Base-by-base conservation (phyloP, 139 green algal genomes). In the Raphidocelis subcapitata region DNA sequence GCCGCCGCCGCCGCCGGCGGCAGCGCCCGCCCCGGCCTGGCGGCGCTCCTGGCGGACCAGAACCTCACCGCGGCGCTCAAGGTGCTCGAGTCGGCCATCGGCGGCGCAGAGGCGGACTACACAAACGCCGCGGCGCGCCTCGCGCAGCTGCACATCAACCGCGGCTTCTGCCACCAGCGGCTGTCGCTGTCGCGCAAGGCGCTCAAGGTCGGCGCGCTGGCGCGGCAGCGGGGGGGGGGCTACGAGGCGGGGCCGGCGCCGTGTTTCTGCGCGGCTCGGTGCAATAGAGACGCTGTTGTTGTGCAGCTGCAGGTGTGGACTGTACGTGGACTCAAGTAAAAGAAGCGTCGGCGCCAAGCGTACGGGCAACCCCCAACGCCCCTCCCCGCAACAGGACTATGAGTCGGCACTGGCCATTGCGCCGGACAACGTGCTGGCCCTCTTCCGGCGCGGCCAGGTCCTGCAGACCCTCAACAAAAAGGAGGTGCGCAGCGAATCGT, bases 151-250 rank as follows among this genome's bases (percentile, higher is more conserved):
- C 65, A 86, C 1, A 65, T 89, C 12, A 95, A 95, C 44, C 80
- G 86, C 0, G 90, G 75, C 0, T 77, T 81, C 5, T 92, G 83
- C 65, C 67, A 94, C 33, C 81, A 93, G 21, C 75, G 79, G 28
- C 67, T 95, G 28, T 79, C 88, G 26, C 71, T 95, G 0, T 81
- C 87, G 28, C 62, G 90, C 3, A 92, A 94, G 74, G 90, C 90
- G 1, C 60, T 92, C n/a, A 95, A 95, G 88, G 89, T 91, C 4
- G 8, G 72, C 31, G 3, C 18, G 3, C n/a, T 16, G 14, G 54
- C 31, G 55, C 52, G 60, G 26, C 5, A n/a, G 59, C 59, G 3
- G 3, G 32, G 12, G 59, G 2, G 29, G 55, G 55, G 5, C n/a
- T 16, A 16, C 55, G 55, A 28, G 55, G 55, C 26, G 55, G 26